Conservation (phyloP, 352 stramenopile species). For the Phytophthora rubi region DNA sequence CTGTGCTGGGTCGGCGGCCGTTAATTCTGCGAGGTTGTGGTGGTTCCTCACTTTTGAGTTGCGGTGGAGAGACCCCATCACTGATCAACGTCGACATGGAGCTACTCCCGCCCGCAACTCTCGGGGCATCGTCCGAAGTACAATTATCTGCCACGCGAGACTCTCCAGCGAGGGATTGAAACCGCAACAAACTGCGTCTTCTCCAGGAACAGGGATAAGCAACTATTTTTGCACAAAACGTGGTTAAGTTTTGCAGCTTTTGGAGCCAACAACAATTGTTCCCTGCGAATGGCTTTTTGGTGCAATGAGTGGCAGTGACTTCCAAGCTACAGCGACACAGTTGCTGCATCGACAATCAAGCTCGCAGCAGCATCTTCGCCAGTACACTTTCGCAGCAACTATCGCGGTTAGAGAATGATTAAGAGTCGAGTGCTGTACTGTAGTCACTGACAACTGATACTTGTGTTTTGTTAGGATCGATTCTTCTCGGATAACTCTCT, state of each 20-base stretch:
- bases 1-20: slow-evolving; percentile 12
- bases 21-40: slow-evolving; percentile 3
- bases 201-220: not conserved
- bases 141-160: slow-evolving; percentile 12
- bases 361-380: slow-evolving; percentile 37
- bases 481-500: slow-evolving; percentile 83
- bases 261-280: not conserved
- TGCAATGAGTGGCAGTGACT: slow-evolving; percentile 34
- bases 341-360: slow-evolving; percentile 49
- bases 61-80: slow-evolving; percentile 26
- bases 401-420: slow-evolving; percentile 37
- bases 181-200: slow-evolving; percentile 13
- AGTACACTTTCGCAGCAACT: slow-evolving; percentile 44
- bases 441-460: not conserved
- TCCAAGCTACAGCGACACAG: slow-evolving; percentile 38
- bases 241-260: slow-evolving; percentile 2
- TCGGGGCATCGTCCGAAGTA: slow-evolving; percentile 29
- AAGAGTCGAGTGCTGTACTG: not conserved
- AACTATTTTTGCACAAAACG: slow-evolving; percentile 33
- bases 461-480: slow-evolving; percentile 48
- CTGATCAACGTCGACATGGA: slow-evolving; percentile 39
- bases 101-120: slow-evolving; percentile 24
- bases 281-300: slow-evolving; percentile 1
- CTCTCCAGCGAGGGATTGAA: slow-evolving; percentile 29
- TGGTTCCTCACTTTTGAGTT: slow-evolving; percentile 19